A percentile compares a stretch with the other conserved stretches of the same genome.
These are phyloP conservation scores for Aaosphaeria arxii DNA, from an alignment of 2,329 filamentous ascomycete genomes.

Conservation along the genomic window DNA sequence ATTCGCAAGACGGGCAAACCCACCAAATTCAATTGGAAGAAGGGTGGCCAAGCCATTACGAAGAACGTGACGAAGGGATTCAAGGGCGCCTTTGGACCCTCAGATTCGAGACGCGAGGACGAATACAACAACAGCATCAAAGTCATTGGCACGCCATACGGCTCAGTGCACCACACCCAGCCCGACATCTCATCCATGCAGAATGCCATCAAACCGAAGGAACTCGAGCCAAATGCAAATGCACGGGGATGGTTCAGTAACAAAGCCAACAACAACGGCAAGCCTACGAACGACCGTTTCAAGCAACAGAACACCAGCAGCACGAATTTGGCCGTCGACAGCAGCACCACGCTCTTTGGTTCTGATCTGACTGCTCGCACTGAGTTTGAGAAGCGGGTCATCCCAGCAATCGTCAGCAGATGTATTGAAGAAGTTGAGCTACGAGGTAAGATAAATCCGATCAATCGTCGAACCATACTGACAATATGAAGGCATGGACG, in stretches of 20 bases:
- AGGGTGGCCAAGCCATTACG: conserved; percentile 87
- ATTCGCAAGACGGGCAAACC: conserved; percentile 84
- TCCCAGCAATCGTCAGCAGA: conserved; percentile 84
- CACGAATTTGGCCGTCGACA: conserved; percentile 37
- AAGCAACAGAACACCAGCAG: conserved; percentile 43
- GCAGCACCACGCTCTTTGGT: conserved; percentile 68
- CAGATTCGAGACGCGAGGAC: conserved; percentile 55
- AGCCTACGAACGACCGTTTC: conserved; percentile 25
- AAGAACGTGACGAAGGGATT: conserved; percentile 93
- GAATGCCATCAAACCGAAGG: conserved; percentile 22
- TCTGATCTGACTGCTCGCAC: conserved; percentile 83
- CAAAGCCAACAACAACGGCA: conserved; percentile 10
- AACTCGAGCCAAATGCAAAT: conserved; percentile 14
- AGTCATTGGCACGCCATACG: conserved; percentile 48
- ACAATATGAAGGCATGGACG: conserved; percentile 66
- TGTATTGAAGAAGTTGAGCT: conserved; percentile 97
- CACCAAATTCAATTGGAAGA: conserved; percentile 99
- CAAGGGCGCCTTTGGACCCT: conserved; percentile 78
- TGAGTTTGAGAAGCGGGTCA: conserved; percentile 83
- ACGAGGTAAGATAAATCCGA: conserved; percentile 55
- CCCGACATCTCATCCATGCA: conserved; percentile 32
- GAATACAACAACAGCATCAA: conserved; percentile 46
- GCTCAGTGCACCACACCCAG: conserved; percentile 28
- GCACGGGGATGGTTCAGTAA: conserved; percentile 34
- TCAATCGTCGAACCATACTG: conserved; percentile 1